Conservation (phyloP, 495 filamentous ascomycete species). For the Annulohypoxylon bovei region DNA sequence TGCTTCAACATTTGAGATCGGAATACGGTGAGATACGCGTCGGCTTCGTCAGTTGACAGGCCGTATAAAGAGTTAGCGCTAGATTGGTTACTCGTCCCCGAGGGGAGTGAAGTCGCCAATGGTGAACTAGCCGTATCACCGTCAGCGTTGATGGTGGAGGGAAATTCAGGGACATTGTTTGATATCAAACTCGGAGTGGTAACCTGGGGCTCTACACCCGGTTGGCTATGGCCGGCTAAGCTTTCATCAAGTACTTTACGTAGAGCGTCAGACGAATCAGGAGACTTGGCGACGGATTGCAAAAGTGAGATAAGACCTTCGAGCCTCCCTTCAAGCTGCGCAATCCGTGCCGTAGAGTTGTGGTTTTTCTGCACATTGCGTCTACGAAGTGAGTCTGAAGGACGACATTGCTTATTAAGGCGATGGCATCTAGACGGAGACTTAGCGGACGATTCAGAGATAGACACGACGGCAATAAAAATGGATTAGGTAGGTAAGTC, state of each 20-base stretch:
- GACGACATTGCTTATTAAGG: slow-evolving; percentile 57
- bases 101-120: neutral
- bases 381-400: slow-evolving; percentile 51
- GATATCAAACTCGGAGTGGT: neutral
- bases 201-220: neutral
- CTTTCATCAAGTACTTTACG: slow-evolving; percentile 1
- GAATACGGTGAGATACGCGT: slow-evolving; percentile 53
- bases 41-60: slow-evolving; percentile 48
- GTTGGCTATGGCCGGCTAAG: slow-evolving; percentile 1
- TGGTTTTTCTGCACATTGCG: slow-evolving; percentile 45
- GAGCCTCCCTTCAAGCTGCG: slow-evolving; percentile 62
- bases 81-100: neutral
- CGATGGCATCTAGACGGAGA: slow-evolving; percentile 54
- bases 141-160: neutral
- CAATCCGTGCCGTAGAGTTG: slow-evolving; percentile 41
- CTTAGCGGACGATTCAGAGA: neutral
- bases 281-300: slow-evolving; percentile 35
- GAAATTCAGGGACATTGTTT: neutral
- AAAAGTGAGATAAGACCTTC: slow-evolving; percentile 61
- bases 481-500: neutral
- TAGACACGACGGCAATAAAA: neutral
- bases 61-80: neutral
- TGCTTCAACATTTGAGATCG: slow-evolving; percentile 53
- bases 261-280: slow-evolving; percentile 5
- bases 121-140: neutral